phyloP scores from a whole-genome alignment of 1,284 basidiomycete species.

The Somion occarium region DNA sequence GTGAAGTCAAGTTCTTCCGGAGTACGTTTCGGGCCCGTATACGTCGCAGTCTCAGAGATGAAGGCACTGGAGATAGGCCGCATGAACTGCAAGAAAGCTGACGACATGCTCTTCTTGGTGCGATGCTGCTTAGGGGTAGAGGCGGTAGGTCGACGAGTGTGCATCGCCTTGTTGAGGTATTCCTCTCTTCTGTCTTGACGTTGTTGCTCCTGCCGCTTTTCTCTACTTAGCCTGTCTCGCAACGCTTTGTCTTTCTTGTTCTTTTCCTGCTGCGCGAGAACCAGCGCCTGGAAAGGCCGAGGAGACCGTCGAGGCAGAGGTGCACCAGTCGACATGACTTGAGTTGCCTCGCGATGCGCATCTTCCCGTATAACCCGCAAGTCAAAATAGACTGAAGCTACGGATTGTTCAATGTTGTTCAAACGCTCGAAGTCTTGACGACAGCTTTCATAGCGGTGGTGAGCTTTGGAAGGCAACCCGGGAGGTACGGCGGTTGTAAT shows the following conservation, averaged over 20 bases:
- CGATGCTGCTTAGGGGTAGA: conserved; percentile 62
- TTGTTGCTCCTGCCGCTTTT: conserved; percentile 68
- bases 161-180: conserved; percentile 66
- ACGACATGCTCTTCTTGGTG: conserved; percentile 79
- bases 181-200: conserved; percentile 69
- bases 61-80: conserved; percentile 83
- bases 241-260: conserved; percentile 67
- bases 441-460: conserved; percentile 50
- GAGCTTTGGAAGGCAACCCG: conserved; percentile 38
- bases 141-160: conserved; percentile 44
- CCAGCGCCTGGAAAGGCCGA: conserved; percentile 66
- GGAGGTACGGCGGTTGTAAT: conserved; percentile 46
- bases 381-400: conserved; percentile 55
- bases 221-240: conserved; percentile 62
- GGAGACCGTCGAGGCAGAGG: conserved; percentile 40
- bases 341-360: conserved; percentile 55
- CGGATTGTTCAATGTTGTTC: conserved; percentile 67
- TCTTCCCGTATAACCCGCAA: conserved; percentile 68
- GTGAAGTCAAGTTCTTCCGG: conserved; percentile 70
- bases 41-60: conserved; percentile 49
- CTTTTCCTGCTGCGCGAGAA: conserved; percentile 69
- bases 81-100: conserved; percentile 77
- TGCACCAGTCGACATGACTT: conserved; percentile 31
- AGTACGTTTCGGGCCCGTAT: conserved; percentile 46
- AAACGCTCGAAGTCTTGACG: conserved; percentile 68